Percentiles rank a stretch among this genome's conserved stretches.
phyloP scores from a whole-genome alignment of 2,329 filamentous ascomycete genomes.

The Tolypocladium inflatum region DNA sequence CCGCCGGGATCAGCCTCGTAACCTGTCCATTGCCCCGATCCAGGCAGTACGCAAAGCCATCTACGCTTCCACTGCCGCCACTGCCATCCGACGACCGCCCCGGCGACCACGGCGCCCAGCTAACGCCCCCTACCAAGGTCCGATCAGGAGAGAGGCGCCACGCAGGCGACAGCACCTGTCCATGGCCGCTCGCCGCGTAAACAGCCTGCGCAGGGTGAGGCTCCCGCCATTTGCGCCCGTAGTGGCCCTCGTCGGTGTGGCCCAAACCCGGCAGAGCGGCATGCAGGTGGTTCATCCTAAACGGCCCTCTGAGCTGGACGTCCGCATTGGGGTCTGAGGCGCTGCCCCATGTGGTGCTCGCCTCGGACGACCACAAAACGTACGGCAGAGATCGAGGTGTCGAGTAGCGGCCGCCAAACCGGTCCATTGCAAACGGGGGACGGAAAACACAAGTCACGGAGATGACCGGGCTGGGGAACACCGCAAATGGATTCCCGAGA shows the following conservation, averaged over 20 bases:
- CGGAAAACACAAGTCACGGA: neutral
- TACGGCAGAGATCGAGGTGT: neutral
- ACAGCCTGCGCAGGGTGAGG: neutral
- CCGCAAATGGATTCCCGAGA: neutral
- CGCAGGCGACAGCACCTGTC: neutral
- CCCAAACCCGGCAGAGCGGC: neutral
- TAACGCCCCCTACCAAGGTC: neutral
- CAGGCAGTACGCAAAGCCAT: conserved; percentile 35
- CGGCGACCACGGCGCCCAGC: neutral
- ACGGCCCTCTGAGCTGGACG: no score
- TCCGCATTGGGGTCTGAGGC: neutral
- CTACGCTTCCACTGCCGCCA: neutral
- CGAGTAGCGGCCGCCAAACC: neutral
- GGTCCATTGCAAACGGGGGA: neutral
- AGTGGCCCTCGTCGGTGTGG: neutral
- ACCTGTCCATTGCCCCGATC: conserved; percentile 43
- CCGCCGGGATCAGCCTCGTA: conserved; percentile 46
- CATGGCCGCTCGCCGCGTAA: neutral
- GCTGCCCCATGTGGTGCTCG: neutral
- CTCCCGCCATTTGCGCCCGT: neutral
- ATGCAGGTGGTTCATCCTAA: neutral
- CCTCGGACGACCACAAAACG: neutral
- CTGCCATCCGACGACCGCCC: neutral
- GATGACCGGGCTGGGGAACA: neutral
- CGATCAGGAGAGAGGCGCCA: neutral